A percentile compares a stretch with the other conserved stretches of the same genome.
Evolutionary conservation across 2,329 filamentous ascomycete genomes (phyloP).

Genomic region (Fusarium bactridioides): DNA sequence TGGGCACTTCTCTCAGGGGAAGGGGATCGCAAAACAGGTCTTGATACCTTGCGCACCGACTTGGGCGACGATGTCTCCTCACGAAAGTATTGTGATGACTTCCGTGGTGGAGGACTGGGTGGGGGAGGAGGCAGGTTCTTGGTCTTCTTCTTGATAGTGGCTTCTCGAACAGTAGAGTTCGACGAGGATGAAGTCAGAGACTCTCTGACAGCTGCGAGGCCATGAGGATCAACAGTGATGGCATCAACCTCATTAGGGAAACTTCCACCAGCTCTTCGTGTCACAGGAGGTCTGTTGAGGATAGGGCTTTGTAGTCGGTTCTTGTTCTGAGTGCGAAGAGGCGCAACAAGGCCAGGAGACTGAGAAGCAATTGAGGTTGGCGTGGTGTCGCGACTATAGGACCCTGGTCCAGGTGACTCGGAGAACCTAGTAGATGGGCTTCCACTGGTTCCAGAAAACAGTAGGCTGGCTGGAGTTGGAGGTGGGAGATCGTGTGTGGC

Average conservation of each 20-base stretch:
- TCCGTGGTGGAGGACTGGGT: conserved; percentile 68
- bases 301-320: conserved; percentile 63
- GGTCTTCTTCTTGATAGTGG: conserved; percentile 53
- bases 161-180: conserved; percentile 70
- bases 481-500: conserved; percentile 72
- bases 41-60: conserved; percentile 43
- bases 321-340: conserved; percentile 55
- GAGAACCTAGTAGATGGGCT: conserved; percentile 81
- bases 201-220: conserved; percentile 72
- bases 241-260: conserved; percentile 59
- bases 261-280: conserved; percentile 64
- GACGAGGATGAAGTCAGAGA: conserved; percentile 77
- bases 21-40: conserved; percentile 44
- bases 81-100: conserved; percentile 65
- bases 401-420: conserved; percentile 72
- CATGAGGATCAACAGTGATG: conserved; percentile 59
- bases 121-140: conserved; percentile 58
- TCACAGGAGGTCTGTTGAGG: conserved; percentile 66
- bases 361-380: conserved; percentile 81
- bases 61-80: conserved; percentile 52
- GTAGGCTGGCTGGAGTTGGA: conserved; percentile 62
- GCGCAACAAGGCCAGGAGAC: conserved; percentile 69
- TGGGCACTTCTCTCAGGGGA: conserved; percentile 45
- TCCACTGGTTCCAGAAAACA: conserved; percentile 70
- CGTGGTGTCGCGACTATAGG: conserved; percentile 80